Evolutionary conservation across 2,329 filamentous ascomycete genomes (phyloP), one percentile per base, ranked within the genome.

Genomic region (Sporothrix phasma): DNA sequence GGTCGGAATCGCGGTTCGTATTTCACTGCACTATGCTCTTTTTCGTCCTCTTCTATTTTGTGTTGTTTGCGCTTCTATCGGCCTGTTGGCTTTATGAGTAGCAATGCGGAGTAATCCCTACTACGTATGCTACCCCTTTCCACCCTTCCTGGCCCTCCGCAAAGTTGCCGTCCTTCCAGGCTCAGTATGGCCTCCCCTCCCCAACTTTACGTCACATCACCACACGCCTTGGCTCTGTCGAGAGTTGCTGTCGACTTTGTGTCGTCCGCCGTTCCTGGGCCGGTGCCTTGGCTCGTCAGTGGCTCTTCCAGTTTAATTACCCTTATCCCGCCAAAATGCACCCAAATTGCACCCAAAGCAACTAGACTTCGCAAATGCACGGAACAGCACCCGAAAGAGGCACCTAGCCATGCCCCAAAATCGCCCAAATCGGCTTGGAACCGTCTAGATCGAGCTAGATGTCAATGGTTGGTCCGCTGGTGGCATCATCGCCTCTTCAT

Each of bases 1-100:
- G 64, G 53, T 58, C 64, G 64, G 22, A 66, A 56, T 66, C 64
- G 64, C 58, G 64, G 64, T 66, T 64, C 29, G 64, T 66, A n/a
- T 47, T 54, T 37, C 49, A 19, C 49, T 37, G 22, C 37, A 31
- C 41, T 24, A 51, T 29, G 5, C 7, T 17, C n/a, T 19, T 62
- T 26, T 5, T 26, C 10, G 1, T 41, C 31, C 11, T 3, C 34
- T 60, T 17, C 17, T 54, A 10, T 45, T 41, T 24, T 22, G 8
- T 51, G 51, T 13, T 34, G 31, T 34, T 41, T 15, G 46, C n/a
- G n/a, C 2, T 19, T 41, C 26, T 51, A 49, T 49, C 11, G 46
- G 19, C 7, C 26, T 62, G 22, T 51, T 29, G 26, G n/a, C 59
- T 34, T n/a, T 56, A 17, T 39, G 3, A n/a, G n/a, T n/a, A n/a